Evolutionary conservation across 495 filamentous ascomycete species (phyloP).

Genomic region (Ascodesmis nigricans): DNA sequence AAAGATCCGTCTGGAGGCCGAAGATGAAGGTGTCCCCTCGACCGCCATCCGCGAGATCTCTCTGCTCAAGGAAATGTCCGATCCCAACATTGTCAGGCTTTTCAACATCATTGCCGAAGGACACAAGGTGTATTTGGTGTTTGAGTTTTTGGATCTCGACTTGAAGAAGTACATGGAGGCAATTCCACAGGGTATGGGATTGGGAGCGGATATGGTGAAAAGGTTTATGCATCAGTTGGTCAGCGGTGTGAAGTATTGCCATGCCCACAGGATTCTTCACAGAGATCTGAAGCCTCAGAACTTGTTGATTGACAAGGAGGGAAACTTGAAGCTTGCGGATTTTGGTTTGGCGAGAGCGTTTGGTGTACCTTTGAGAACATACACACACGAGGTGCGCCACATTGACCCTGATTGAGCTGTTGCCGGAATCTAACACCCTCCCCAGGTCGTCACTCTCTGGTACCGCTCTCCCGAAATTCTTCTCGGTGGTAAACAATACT

Average conservation of each 20-base stretch:
- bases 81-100: slow-evolving; percentile 81
- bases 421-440: too few relatives aligned
- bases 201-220: slow-evolving; percentile 82
- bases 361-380: slow-evolving; percentile 85
- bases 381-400: slow-evolving; percentile 69
- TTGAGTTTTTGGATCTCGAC: slow-evolving; percentile 84
- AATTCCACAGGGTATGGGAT: slow-evolving; percentile 63
- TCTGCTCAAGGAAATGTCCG: slow-evolving; percentile 87
- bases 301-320: slow-evolving; percentile 78
- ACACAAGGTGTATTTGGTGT: slow-evolving; percentile 88
- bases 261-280: slow-evolving; percentile 84
- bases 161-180: slow-evolving; percentile 99
- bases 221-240: slow-evolving; percentile 93
- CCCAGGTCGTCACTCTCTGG: slow-evolving; percentile 97
- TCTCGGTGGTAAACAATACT: slow-evolving; percentile 91
- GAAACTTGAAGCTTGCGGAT: slow-evolving; percentile 92
- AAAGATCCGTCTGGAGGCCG: slow-evolving; percentile 93
- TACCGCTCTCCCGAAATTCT: slow-evolving; percentile 96
- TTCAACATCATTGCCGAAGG: slow-evolving; percentile 91
- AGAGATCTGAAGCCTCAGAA: slow-evolving; percentile 97
- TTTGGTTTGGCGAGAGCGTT: slow-evolving; percentile 93
- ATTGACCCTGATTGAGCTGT: too few relatives aligned
- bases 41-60: slow-evolving; percentile 92
- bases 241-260: slow-evolving; percentile 81
- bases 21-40: slow-evolving; percentile 90